Percentiles rank a stretch among this genome's conserved stretches.
phyloP scores from a whole-genome alignment of 2,329 filamentous ascomycete genomes.

The Colletotrichum euphorbiae region DNA sequence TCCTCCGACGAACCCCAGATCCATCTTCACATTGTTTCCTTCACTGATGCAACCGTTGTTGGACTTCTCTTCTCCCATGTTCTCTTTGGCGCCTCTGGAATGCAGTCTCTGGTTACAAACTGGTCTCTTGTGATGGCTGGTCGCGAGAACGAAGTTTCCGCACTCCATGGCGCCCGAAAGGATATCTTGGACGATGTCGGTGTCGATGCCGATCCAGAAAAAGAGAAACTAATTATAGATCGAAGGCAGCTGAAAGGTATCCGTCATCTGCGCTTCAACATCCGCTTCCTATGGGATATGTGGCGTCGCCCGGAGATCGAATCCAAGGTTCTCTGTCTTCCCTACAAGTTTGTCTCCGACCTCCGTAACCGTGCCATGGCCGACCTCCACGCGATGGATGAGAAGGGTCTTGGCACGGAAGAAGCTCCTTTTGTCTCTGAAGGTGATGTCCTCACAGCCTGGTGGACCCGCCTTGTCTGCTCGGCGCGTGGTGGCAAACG shows the following conservation, averaged over 20 bases:
- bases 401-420: constrained; percentile 32
- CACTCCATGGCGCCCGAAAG: constrained; percentile 48
- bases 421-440: constrained; percentile 56
- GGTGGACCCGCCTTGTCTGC: constrained; percentile 47
- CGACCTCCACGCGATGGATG: constrained; percentile 43
- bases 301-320: constrained; percentile 48
- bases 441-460: constrained; percentile 58
- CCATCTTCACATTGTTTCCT: constrained; percentile 60
- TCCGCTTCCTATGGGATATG: constrained; percentile 50
- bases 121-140: constrained; percentile 61
- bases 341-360: constrained; percentile 45
- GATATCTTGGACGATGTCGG: constrained; percentile 50
- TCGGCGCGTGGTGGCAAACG: constrained; percentile 26
- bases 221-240: constrained; percentile 46
- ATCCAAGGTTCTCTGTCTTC: constrained; percentile 54
- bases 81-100: constrained; percentile 59
- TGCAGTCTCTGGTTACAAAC: constrained; percentile 53
- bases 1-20: constrained; percentile 57
- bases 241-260: constrained; percentile 45
- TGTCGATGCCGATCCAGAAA: constrained; percentile 38
- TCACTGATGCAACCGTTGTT: constrained; percentile 62
- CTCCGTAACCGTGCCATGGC: constrained; percentile 48
- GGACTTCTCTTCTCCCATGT: constrained; percentile 60
- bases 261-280: constrained; percentile 47
- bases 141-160: constrained; percentile 53